Percentiles rank a stretch among this genome's conserved stretches.
Conservation (phyloP, 2,329 filamentous ascomycete genomes). For the Fusarium bactridioides region DNA sequence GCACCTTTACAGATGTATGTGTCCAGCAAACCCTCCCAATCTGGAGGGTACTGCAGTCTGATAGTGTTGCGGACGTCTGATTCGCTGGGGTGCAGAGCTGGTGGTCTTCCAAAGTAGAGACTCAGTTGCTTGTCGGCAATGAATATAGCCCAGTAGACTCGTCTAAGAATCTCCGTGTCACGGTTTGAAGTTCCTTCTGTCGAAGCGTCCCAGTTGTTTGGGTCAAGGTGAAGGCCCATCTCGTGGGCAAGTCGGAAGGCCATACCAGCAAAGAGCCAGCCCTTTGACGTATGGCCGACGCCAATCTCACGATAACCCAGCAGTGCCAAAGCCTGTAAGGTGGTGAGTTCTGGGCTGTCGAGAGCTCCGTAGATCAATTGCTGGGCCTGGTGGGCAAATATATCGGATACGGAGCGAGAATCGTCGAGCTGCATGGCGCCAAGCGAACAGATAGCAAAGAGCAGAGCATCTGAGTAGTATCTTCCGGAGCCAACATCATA, state of each 20-base stretch:
- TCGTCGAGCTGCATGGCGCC: slow-evolving; percentile 57
- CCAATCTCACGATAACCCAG: slow-evolving; percentile 58
- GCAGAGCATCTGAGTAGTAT: slow-evolving; percentile 59
- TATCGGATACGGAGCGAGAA: slow-evolving; percentile 49
- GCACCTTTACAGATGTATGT: slow-evolving; percentile 56
- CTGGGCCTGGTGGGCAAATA: slow-evolving; percentile 56
- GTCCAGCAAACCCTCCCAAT: slow-evolving; percentile 57
- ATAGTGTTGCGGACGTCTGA: slow-evolving; percentile 59
- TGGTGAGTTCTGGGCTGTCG: slow-evolving; percentile 57
- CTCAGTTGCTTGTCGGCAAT: slow-evolving; percentile 60
- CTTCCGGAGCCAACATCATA: slow-evolving; percentile 55
- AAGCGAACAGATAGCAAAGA: slow-evolving; percentile 59
- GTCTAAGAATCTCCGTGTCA: slow-evolving; percentile 57
- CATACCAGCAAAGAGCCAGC: slow-evolving; percentile 62
- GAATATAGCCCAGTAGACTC: slow-evolving; percentile 61
- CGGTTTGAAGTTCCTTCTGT: slow-evolving; percentile 43
- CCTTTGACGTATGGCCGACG: slow-evolving; percentile 56
- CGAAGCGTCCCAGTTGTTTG: slow-evolving; percentile 56
- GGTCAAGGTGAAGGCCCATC: slow-evolving; percentile 61
- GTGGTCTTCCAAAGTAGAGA: slow-evolving; percentile 59
- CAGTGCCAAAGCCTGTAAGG: slow-evolving; percentile 54
- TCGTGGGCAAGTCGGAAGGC: slow-evolving; percentile 60
- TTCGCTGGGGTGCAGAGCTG: slow-evolving; percentile 57
- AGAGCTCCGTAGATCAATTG: slow-evolving; percentile 54
- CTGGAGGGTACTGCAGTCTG: slow-evolving; percentile 57